phyloP scores from a whole-genome alignment of 371 early-diverging fungal genomes.

The Mortierella polycephala region DNA sequence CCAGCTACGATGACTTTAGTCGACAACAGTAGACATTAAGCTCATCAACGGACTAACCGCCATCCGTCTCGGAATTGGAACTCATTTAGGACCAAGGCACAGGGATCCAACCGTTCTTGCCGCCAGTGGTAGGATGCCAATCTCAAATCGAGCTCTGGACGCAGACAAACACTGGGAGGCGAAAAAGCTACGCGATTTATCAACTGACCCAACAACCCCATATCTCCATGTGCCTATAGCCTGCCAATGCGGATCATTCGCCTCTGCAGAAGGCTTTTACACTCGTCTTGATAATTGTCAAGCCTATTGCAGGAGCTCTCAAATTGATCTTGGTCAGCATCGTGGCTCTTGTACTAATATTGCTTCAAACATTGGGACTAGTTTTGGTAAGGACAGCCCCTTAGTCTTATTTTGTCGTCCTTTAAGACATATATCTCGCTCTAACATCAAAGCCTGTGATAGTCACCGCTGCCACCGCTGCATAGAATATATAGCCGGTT shows the following conservation, averaged over 20 bases:
- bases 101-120: slow-evolving; percentile 91
- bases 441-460: not conserved
- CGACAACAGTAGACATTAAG: not conserved
- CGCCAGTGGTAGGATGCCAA: slow-evolving; percentile 69
- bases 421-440: too few relatives aligned
- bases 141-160: too few relatives aligned
- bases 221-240: slow-evolving; percentile 23
- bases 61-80: not conserved
- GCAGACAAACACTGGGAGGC: too few relatives aligned
- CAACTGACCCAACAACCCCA: too few relatives aligned
- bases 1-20: not conserved
- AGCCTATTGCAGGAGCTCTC: slow-evolving; percentile 60
- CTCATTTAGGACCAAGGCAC: slow-evolving; percentile 78
- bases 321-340: slow-evolving; percentile 57
- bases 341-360: slow-evolving; percentile 47
- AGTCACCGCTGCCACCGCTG: slow-evolving; percentile 58
- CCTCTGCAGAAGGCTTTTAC: slow-evolving; percentile 29
- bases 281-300: slow-evolving; percentile 52
- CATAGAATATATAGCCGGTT: slow-evolving; percentile 57
- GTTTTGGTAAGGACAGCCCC: slow-evolving; percentile 26
- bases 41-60: slow-evolving; percentile 2
- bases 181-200: too few relatives aligned
- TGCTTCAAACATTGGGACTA: slow-evolving; percentile 51
- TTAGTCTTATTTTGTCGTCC: slow-evolving; percentile 1
- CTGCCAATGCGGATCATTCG: slow-evolving; percentile 50